Conservation (phyloP, 768 basidiomycete genomes). For the Xerocomellus chrysenteron region DNA sequence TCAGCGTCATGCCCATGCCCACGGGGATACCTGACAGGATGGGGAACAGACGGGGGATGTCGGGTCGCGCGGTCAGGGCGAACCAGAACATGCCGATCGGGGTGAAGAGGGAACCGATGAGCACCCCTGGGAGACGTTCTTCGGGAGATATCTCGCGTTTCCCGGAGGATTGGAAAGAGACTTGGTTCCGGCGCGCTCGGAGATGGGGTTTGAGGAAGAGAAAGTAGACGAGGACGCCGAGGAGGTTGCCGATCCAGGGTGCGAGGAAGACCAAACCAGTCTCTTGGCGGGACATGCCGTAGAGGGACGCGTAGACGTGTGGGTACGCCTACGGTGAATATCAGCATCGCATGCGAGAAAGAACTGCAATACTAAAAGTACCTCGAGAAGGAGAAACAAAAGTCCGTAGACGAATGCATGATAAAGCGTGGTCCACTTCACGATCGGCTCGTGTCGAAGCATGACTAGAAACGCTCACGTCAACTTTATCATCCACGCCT, state of each 20-base stretch:
- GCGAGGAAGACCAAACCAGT: conserved; percentile 25
- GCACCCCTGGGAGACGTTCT: conserved; percentile 27
- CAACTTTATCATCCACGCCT: background rate
- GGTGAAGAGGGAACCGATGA: conserved; percentile 26
- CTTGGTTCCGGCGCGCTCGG: conserved; percentile 14
- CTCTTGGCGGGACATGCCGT: conserved; percentile 26
- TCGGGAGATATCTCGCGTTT: conserved; percentile 26
- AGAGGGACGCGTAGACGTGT: conserved; percentile 18
- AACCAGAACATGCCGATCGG: conserved; percentile 32
- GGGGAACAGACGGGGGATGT: conserved; percentile 9
- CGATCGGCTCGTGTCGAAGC: conserved; percentile 26
- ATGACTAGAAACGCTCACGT: conserved; percentile 17
- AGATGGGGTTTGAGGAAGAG: conserved; percentile 22
- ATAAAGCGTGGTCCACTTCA: conserved; percentile 28
- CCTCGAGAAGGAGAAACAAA: conserved; percentile 31
- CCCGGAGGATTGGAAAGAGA: conserved; percentile 20
- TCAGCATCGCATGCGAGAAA: background rate
- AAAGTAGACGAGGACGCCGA: conserved; percentile 29
- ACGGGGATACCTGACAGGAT: conserved; percentile 26
- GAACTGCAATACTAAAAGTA: background rate
- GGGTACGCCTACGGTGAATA: conserved; percentile 19
- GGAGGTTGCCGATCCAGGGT: conserved; percentile 26
- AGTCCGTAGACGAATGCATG: conserved; percentile 30
- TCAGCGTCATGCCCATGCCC: conserved; percentile 30
- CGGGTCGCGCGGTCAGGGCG: conserved; percentile 18